These are phyloP conservation scores for Aspergillaceae sp. DNA, from an alignment of 2,329 filamentous ascomycete species.

Conservation along the genomic window DNA sequence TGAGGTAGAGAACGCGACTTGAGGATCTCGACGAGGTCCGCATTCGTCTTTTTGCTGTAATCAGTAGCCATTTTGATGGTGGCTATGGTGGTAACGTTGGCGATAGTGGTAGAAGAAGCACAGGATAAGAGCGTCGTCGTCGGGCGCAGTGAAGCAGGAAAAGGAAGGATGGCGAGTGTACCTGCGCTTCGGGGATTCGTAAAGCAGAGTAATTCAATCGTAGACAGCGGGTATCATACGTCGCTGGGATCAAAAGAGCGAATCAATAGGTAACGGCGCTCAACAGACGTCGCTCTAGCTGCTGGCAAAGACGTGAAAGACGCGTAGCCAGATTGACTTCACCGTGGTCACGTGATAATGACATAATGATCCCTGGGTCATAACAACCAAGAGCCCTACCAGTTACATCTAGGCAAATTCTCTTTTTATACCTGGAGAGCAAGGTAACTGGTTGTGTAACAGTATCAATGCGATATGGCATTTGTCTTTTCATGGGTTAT, in stretches of 20 bases:
- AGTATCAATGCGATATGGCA: too few species aligned
- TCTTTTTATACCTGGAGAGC: too few species aligned
- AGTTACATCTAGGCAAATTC: too few species aligned
- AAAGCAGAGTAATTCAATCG: not conserved
- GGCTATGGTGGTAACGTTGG: not conserved
- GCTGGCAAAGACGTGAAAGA: not conserved
- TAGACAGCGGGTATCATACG: not conserved
- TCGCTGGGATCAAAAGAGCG: not conserved
- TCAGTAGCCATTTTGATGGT: constrained; percentile 31
- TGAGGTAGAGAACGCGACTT: constrained; percentile 41
- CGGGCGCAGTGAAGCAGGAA: not conserved
- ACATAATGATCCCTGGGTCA: not conserved
- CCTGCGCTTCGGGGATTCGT: not conserved
- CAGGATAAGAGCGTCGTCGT: not conserved
- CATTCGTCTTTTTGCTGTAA: constrained; percentile 44
- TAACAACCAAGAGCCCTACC: too few species aligned
- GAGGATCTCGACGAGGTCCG: constrained; percentile 42
- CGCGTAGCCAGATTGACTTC: not conserved
- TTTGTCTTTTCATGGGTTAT: too few species aligned
- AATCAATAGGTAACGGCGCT: not conserved
- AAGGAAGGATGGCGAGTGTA: not conserved
- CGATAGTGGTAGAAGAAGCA: not conserved
- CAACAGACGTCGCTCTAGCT: too few species aligned
- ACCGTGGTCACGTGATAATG: not conserved
- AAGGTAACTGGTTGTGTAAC: too few species aligned